These are phyloP conservation scores for Aspergillus clavatus DNA, from an alignment of 2,329 filamentous ascomycete species.

Conservation along the genomic window DNA sequence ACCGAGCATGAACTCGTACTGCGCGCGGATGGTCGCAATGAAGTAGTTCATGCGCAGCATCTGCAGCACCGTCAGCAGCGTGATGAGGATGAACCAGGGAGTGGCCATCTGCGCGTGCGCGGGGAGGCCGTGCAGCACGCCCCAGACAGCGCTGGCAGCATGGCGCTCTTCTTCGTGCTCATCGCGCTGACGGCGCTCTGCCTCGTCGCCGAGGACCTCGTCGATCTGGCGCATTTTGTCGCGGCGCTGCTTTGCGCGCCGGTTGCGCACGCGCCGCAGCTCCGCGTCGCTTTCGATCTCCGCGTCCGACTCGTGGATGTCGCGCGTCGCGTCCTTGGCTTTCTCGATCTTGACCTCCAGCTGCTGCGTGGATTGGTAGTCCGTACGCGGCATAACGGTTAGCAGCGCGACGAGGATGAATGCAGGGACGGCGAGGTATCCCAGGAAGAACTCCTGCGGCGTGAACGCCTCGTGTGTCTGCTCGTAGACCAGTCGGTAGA, in stretches of 20 bases:
- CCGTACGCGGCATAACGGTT: conserved; percentile 70
- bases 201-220: conserved; percentile 62
- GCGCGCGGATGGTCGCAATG: conserved; percentile 75
- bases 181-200: conserved; percentile 56
- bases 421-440: conserved; percentile 65
- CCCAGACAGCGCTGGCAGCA: conserved; percentile 65
- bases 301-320: conserved; percentile 45
- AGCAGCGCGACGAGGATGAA: conserved; percentile 64
- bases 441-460: conserved; percentile 64
- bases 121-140: conserved; percentile 69
- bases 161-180: conserved; percentile 8
- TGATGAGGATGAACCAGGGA: conserved; percentile 78
- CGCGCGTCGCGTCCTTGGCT: conserved; percentile 30
- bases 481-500: conserved; percentile 68
- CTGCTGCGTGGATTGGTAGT: conserved; percentile 70
- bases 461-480: conserved; percentile 54
- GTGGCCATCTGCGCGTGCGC: conserved; percentile 40
- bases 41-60: conserved; percentile 89
- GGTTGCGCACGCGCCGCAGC: conserved; percentile 45
- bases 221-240: conserved; percentile 64
- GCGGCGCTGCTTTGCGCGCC: conserved; percentile 57
- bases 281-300: conserved; percentile 49
- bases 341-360: conserved; percentile 62
- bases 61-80: conserved; percentile 71
- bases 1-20: conserved; percentile 73